Evolutionary conservation across 2,329 filamentous ascomycete species (phyloP), one percentile per base, ranked within the genome.

Genomic region (Aureobasidium sp.): DNA sequence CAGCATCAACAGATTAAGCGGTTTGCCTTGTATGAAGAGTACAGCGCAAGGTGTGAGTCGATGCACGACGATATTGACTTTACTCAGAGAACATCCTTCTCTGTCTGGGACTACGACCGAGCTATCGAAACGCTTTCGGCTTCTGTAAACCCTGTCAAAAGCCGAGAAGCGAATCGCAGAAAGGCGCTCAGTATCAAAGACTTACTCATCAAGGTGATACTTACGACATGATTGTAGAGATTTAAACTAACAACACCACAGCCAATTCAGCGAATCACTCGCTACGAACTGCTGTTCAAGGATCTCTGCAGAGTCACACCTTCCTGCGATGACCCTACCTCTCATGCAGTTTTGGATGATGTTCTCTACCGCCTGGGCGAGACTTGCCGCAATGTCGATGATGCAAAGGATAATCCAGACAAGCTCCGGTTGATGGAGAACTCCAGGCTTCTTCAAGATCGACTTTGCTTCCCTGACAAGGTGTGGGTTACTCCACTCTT

Each of bases 211-310:
- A 97, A 97, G 83, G 91, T 90, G 40, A 25, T 17, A 5, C 19
- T 35, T 29, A 37, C 43, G 5, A 19, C 4, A 2, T 7, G 29
- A 19, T 43, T 2, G 15, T 55, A 15, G 33, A 11, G 17, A 37
- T 43, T 45, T 60, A 23, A 45, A 46, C 8, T 61, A 27, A 51
- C 19, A 40, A 51, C 21, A 33, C 46, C 11, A n/a, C 59, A 95
- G 89, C 94, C 93, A 0, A 92, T 96, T 21, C 93, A 99, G 74
- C 83, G 93, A 60, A 83, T 96, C 23, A 95, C 90, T 77, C 90
- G 88, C 74, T 97, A 97, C 69, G 90, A 90, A 11, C 78, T 99
- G 4, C 78, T 97, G 2, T 92, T 97, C 68, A 81, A 85, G 5
- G 90, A 96, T 68, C 79, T 99, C 9, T 79, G 92, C 62, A 92